Base-by-base conservation (phyloP, 768 basidiomycete species). In the Leccinum ochraceum region DNA sequence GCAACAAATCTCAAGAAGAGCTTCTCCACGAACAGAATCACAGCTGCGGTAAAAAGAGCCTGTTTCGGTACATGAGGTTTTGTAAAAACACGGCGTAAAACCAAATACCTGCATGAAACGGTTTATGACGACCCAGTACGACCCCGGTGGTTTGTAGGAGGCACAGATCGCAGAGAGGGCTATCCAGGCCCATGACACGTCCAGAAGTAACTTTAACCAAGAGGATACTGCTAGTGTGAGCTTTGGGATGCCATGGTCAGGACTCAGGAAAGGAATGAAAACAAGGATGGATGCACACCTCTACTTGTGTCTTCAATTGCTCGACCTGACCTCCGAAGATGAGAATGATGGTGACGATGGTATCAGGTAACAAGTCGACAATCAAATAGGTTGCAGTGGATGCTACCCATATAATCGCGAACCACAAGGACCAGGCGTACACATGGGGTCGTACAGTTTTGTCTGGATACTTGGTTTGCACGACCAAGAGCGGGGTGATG, bases 161-260 rank as follows among this genome's bases (percentile, higher is more conserved):
- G 79, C 71, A 46, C 83, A 82, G 61, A 88, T 83, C 54, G 84
- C 80, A 17, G 87, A 88, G 50, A 92, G 75, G 22, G 84, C 78
- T 63, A 92, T 85, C 91, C 91, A 93, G 53, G 84, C 81, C 86
- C 88, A 90, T 3, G 83, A 71, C 3, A 87, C 77, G 61, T 87
- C 86, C 9, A 92, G 77, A 3, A 81, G 75, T 8, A 91, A 75
- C 69, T 92, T 92, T 28, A 92, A 71, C 88, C 89, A 91, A 28
- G 79, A 78, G 11, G 83, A 83, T 20, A 91, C 86, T 7, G 89
- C 88, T 63, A 87, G 77, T 24, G 81, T 82, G 54, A 91, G 79
- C 87, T 89, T 67, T 30, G 53, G 17, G 26, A 28, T 42, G 26
- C 4, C 10, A 22, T 44, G 32, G 32, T 65, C n/a, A 65, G 24